Conservation (phyloP, 2,329 filamentous ascomycete species). For the Fusarium sterilihyphosum region DNA sequence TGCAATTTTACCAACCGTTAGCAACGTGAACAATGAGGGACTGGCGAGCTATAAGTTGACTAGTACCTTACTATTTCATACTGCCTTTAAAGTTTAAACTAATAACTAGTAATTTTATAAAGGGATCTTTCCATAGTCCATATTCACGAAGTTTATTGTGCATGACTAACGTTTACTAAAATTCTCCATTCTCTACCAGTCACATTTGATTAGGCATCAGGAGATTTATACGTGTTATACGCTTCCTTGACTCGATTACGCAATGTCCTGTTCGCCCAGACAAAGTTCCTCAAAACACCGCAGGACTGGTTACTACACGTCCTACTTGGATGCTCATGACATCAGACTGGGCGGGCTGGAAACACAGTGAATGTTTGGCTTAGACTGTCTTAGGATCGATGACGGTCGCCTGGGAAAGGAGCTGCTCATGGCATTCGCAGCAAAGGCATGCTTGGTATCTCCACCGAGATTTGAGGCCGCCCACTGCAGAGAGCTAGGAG, state of each 20-base stretch:
- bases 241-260: conserved; percentile 43
- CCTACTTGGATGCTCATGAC: conserved; percentile 62
- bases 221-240: conserved; percentile 54
- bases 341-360: conserved; percentile 59
- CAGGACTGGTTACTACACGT: conserved; percentile 53
- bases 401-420: conserved; percentile 65
- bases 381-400: conserved; percentile 68
- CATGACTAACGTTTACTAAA: conserved; percentile 56
- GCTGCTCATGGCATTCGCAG: conserved; percentile 54
- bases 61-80: no score
- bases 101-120: no score
- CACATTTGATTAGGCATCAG: conserved; percentile 58
- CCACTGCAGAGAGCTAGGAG: conserved; percentile 45
- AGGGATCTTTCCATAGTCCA: no score
- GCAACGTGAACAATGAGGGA: no score
- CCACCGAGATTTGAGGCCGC: conserved; percentile 60
- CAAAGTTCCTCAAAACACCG: conserved; percentile 60
- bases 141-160: not conserved
- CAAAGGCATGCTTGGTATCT: conserved; percentile 60
- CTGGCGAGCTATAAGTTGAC: no score
- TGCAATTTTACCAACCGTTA: no score
- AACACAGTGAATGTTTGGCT: conserved; percentile 60
- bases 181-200: conserved; percentile 67
- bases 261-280: conserved; percentile 56
- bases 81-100: no score